Percentiles rank a stretch among this genome's conserved stretches.
phyloP scores from a whole-genome alignment of 257 asterid species.

The Fraxinus pennsylvanica region DNA sequence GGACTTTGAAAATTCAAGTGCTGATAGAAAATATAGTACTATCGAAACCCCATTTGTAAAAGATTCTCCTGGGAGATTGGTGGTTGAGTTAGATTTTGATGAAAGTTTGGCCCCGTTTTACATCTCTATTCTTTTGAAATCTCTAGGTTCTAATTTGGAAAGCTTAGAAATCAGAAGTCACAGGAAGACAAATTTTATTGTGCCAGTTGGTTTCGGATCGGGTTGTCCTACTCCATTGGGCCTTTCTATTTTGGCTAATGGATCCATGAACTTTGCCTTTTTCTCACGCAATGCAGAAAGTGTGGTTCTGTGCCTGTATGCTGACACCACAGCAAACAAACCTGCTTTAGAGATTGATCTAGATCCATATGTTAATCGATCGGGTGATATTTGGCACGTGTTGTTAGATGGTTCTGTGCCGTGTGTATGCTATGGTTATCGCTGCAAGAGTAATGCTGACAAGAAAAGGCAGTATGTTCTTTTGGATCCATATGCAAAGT shows the following conservation, averaged over 20 bases:
- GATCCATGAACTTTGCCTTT: slow-evolving; percentile 68
- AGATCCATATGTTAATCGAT: slow-evolving; percentile 78
- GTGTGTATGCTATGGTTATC: slow-evolving; percentile 75
- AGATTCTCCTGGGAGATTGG: slow-evolving; percentile 42
- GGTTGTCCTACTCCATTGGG: slow-evolving; percentile 81
- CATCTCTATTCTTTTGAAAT: slow-evolving; percentile 61
- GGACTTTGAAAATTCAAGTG: slow-evolving; percentile 38
- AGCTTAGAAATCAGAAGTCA: slow-evolving; percentile 61
- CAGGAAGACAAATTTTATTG: slow-evolving; percentile 65
- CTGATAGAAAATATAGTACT: slow-evolving; percentile 31
- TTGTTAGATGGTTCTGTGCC: slow-evolving; percentile 47
- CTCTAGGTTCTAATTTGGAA: slow-evolving; percentile 32
- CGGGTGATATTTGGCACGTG: slow-evolving; percentile 93
- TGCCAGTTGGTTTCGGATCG: slow-evolving; percentile 84
- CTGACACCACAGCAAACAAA: slow-evolving; percentile 42
- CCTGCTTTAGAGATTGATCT: slow-evolving; percentile 91
- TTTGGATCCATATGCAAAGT: slow-evolving; percentile 83
- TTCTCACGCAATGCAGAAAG: slow-evolving; percentile 59
- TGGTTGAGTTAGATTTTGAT: slow-evolving; percentile 67
- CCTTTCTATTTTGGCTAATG: slow-evolving; percentile 56
- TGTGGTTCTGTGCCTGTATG: slow-evolving; percentile 78
- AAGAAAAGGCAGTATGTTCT: slow-evolving; percentile 46
- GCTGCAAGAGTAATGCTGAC: slow-evolving; percentile 48
- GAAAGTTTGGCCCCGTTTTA: slow-evolving; percentile 67
- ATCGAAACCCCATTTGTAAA: slow-evolving; percentile 55